Evolutionary conservation across 1,284 basidiomycete genomes (phyloP), one percentile per base, ranked within the genome.

Genomic region (Puccinia hordei): DNA sequence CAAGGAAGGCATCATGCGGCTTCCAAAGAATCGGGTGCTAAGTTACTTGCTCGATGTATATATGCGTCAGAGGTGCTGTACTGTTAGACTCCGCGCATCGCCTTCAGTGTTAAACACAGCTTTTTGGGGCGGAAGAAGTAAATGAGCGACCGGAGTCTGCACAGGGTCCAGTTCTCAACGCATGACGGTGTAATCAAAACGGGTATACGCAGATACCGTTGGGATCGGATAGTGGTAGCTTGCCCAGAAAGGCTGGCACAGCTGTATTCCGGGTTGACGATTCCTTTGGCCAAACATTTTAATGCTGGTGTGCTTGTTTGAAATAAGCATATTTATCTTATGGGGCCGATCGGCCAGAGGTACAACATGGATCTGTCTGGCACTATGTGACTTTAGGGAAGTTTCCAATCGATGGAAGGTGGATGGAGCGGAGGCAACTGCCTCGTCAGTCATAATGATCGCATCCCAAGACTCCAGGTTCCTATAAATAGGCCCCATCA

Each of bases 301-400:
- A 24, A 59, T 30, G 57, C 10, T 33, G 15, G 27, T 13, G 57
- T 59, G 57, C 57, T 59, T 59, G 57, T 59, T 59, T 8, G 30
- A 13, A 27, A 33, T 49, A 49, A 49, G 46, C 46, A 9, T 49
- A 49, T 30, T 59, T 59, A 59, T 27, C 57, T 30, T 30, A 59
- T 30, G 57, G 57, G 10, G 57, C 27, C 57, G 57, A 59, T 59
- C 57, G 57, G 57, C 9, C 13, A 33, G 57, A 59, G 30, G 57
- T n/a, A 33, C 57, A 59, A 59, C 57, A 59, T 59, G 57, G 57
- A 59, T 33, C 27, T 59, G 57, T 59, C 33, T 59, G 57, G 57
- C 57, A 59, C 30, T 33, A 8, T 33, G 8, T 2, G 15, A 59
- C 30, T 59, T 17, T 59, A 17, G 30, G n/a, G 24, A 59, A 59